Conservation (phyloP, 2,329 filamentous ascomycete genomes). For the Claviceps paspali region DNA sequence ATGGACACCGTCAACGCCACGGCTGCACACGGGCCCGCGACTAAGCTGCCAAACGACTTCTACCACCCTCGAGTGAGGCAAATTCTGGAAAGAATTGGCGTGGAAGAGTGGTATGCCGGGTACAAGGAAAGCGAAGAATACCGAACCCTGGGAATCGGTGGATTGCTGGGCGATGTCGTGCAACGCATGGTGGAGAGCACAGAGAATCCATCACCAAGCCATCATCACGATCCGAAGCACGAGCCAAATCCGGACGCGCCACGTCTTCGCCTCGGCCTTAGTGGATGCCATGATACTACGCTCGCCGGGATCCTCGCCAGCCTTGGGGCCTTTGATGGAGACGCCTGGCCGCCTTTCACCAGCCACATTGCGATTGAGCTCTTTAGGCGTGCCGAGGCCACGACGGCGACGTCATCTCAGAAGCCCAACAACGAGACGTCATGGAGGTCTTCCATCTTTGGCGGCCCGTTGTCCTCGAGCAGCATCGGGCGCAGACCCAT, state of each 20-base stretch:
- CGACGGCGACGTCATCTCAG: no score
- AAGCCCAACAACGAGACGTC: conserved; percentile 8
- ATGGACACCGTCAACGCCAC: conserved; percentile 92
- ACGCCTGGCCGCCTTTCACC: conserved; percentile 83
- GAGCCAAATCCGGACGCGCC: conserved; percentile 12
- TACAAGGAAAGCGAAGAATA: conserved; percentile 78
- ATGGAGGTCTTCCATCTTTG: conserved; percentile 14
- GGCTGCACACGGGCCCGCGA: conserved; percentile 59
- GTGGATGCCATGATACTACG: conserved; percentile 88
- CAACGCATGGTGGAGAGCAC: conserved; percentile 55
- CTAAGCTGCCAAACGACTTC: conserved; percentile 68
- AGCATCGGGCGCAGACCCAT: conserved; percentile 47
- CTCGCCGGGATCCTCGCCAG: conserved; percentile 53
- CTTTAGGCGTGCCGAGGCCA: conserved; percentile 56
- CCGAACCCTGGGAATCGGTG: conserved; percentile 75
- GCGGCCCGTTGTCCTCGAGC: conserved; percentile 16
- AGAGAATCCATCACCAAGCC: conserved; percentile 39
- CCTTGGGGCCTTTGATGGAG: conserved; percentile 59
- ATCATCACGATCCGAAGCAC: conserved; percentile 31
- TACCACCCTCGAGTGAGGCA: conserved; percentile 60
- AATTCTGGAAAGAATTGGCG: conserved; percentile 59
- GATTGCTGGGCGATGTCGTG: conserved; percentile 69
- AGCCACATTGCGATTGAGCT: conserved; percentile 85
- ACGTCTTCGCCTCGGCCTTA: conserved; percentile 59
- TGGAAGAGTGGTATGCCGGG: conserved; percentile 88